Evolutionary conservation across 768 basidiomycete genomes (phyloP).

Genomic region (Amanita fuliginea): DNA sequence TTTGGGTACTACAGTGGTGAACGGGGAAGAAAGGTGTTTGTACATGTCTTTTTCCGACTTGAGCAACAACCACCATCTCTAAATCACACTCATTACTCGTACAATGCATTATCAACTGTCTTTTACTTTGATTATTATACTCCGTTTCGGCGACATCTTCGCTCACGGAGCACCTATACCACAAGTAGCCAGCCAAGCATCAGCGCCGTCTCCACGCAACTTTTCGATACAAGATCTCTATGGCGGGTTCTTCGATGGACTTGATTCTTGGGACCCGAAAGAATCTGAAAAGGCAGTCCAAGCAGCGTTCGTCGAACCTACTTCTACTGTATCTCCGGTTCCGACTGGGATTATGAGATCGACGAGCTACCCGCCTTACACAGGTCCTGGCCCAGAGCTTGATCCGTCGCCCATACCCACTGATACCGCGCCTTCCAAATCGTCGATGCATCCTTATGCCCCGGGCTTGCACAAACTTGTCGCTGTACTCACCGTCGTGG

Average conservation of each 20-base stretch:
- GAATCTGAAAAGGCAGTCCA: not conserved
- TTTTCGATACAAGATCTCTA: conserved; percentile 1
- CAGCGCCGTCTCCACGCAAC: not conserved
- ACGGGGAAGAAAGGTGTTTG: too few relatives aligned
- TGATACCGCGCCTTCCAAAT: not conserved
- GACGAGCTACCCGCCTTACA: not conserved
- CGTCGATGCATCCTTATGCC: conserved; percentile 1
- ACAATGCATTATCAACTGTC: not conserved
- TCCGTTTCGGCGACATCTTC: not conserved
- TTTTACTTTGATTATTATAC: not conserved
- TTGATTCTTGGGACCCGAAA: not conserved
- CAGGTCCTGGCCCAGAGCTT: conserved; percentile 2
- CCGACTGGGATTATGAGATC: not conserved
- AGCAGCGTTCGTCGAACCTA: not conserved
- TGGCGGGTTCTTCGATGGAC: conserved; percentile 1
- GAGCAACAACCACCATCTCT: not conserved
- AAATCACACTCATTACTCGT: not conserved
- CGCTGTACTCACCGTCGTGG: conserved; percentile 1
- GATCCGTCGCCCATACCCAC: not conserved
- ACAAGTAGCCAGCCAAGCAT: not conserved
- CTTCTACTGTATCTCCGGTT: not conserved
- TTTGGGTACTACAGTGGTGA: too few relatives aligned
- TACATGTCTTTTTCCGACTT: not conserved
- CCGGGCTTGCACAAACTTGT: conserved; percentile 3
- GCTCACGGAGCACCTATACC: not conserved